A percentile compares a stretch with the other conserved stretches of the same genome.
phyloP scores from a whole-genome alignment of 2,329 filamentous ascomycete genomes.

The Diaporthe citriasiana region DNA sequence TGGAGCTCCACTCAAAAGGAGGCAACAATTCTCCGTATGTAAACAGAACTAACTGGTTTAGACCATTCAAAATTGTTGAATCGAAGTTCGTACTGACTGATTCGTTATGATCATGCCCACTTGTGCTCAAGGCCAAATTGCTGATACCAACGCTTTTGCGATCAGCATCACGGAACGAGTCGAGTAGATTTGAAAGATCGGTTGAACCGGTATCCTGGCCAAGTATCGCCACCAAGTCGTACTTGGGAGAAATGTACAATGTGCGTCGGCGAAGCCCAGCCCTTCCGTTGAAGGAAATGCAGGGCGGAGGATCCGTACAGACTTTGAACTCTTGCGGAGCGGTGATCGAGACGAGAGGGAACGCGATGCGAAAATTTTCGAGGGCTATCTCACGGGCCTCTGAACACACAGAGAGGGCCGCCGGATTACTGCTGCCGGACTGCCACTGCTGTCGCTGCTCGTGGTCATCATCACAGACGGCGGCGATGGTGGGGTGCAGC shows the following conservation, averaged over 20 bases:
- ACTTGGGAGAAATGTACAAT: constrained; percentile 50
- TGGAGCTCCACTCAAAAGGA: constrained; percentile 47
- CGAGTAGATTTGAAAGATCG: constrained; percentile 45
- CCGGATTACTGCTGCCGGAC: constrained; percentile 51
- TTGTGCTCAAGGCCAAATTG: constrained; percentile 48
- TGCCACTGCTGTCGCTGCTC: constrained; percentile 49
- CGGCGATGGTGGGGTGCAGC: constrained; percentile 51
- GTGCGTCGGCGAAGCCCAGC: constrained; percentile 40
- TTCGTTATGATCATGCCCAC: constrained; percentile 45
- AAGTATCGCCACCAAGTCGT: constrained; percentile 52
- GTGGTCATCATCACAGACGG: constrained; percentile 40
- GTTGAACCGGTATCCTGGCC: constrained; percentile 48
- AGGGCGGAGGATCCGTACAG: constrained; percentile 15
- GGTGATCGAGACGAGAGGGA: constrained; percentile 46
- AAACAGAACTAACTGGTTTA: constrained; percentile 51
- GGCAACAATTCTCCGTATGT: constrained; percentile 49
- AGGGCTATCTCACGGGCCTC: constrained; percentile 52
- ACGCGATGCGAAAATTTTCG: constrained; percentile 48
- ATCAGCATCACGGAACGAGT: constrained; percentile 46
- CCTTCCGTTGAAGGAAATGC: constrained; percentile 6
- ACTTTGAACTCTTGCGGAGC: background rate
- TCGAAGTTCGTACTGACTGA: constrained; percentile 46
- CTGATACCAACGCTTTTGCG: constrained; percentile 43
- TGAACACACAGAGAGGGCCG: constrained; percentile 50
- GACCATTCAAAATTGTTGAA: constrained; percentile 45